A percentile compares a stretch with the other conserved stretches of the same genome.
These are phyloP conservation scores for Diutina pseudorugosa DNA, from an alignment of 1,139 yeast genomes.

Conservation along the genomic window DNA sequence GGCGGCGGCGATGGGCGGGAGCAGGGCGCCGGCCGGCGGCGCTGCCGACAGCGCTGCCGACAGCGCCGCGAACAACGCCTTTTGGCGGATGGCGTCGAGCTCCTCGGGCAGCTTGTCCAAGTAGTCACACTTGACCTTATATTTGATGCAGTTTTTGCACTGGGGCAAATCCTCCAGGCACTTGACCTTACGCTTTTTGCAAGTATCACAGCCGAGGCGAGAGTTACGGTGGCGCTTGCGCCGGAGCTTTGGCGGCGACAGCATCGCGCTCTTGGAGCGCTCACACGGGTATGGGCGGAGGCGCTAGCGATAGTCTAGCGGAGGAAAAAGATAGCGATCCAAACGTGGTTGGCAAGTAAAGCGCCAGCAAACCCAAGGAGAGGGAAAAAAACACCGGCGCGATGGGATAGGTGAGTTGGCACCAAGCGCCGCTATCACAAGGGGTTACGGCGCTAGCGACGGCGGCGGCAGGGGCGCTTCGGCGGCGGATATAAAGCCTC, in stretches of 20 bases:
- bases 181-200: conserved; percentile 32
- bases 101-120: conserved; percentile 24
- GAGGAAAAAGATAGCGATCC: no score
- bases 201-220: conserved; percentile 32
- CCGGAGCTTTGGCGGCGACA: neutral
- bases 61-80: neutral
- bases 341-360: no score
- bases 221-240: conserved; percentile 10
- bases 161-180: conserved; percentile 32
- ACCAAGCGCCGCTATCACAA: no score
- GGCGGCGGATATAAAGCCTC: no score
- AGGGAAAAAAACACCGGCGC: no score
- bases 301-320: no score
- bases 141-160: conserved; percentile 31
- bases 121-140: conserved; percentile 30
- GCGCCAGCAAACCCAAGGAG: no score
- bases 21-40: neutral
- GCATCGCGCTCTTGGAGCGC: neutral
- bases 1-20: neutral
- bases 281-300: no score
- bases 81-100: conserved; percentile 13
- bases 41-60: neutral
- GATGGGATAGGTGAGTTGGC: no score
- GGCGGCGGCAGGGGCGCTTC: no score
- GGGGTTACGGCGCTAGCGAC: no score